Conservation (phyloP, 2,329 filamentous ascomycete species). For the Nigrograna mackinnonii region DNA sequence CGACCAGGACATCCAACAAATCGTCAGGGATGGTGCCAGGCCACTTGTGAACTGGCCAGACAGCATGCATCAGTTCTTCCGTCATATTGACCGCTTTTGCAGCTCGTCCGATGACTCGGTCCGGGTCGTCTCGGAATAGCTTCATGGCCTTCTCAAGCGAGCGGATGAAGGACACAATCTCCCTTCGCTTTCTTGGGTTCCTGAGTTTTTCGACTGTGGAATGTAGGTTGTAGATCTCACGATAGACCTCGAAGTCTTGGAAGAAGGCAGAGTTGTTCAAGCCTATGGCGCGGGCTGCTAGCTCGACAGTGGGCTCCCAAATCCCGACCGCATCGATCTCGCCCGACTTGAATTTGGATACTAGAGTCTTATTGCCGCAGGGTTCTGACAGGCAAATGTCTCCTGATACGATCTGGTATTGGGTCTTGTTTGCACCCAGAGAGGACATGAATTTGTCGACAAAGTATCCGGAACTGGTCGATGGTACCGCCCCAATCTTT, state of each 20-base stretch:
- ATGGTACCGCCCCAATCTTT: conserved; percentile 21
- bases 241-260: conserved; percentile 22
- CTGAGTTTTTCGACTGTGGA: conserved; percentile 24
- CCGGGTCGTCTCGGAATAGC: conserved; percentile 17
- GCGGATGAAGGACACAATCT: conserved; percentile 28
- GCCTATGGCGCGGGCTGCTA: conserved; percentile 19
- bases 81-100: conserved; percentile 18
- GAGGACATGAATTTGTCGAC: conserved; percentile 21
- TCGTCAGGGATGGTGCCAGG: conserved; percentile 17
- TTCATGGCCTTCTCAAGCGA: conserved; percentile 24
- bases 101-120: conserved; percentile 19
- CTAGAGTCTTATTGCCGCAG: conserved; percentile 20
- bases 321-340: conserved; percentile 27
- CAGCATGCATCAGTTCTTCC: conserved; percentile 20
- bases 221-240: conserved; percentile 28
- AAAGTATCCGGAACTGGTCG: conserved; percentile 19
- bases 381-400: conserved; percentile 24
- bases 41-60: conserved; percentile 28
- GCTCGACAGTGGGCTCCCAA: conserved; percentile 30
- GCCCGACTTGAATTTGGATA: conserved; percentile 14
- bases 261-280: conserved; percentile 16
- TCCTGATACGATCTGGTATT: conserved; percentile 20
- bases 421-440: conserved; percentile 15
- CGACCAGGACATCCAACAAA: conserved; percentile 22
- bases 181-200: conserved; percentile 17